These are phyloP conservation scores for Metarhizium sp. DNA, from an alignment of 2,329 filamentous ascomycete species.

Conservation along the genomic window DNA sequence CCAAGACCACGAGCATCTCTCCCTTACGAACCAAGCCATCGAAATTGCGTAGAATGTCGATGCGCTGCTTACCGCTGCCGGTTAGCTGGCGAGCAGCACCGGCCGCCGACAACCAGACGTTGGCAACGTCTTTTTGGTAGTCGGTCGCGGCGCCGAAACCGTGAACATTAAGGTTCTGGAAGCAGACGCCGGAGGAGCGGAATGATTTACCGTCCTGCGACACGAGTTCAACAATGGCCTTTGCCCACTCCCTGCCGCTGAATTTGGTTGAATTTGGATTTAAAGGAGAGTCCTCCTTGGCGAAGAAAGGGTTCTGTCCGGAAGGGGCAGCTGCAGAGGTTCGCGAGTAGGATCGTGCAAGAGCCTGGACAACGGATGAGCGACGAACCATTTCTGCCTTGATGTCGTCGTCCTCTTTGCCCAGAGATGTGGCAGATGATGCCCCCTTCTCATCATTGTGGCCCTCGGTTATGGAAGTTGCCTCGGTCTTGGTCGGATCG, in stretches of 20 bases:
- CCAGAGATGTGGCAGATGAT: conserved; percentile 18
- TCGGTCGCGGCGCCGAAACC: conserved; percentile 60
- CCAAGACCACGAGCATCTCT: conserved; percentile 68
- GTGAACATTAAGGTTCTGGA: conserved; percentile 58
- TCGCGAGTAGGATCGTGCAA: conserved; percentile 45
- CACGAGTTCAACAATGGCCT: conserved; percentile 44
- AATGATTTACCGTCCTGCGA: conserved; percentile 43
- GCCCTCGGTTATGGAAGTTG: conserved; percentile 27
- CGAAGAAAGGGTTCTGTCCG: conserved; percentile 39
- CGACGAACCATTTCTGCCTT: conserved; percentile 38
- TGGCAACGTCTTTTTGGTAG: conserved; percentile 59
- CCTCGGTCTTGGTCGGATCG: conserved; percentile 23
- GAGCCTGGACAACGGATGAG: conserved; percentile 42
- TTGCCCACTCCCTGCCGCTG: conserved; percentile 49
- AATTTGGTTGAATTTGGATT: conserved; percentile 46
- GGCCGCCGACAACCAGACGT: conserved; percentile 45
- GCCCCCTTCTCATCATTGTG: conserved; percentile 18
- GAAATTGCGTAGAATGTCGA: conserved; percentile 59
- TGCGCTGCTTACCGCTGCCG: conserved; percentile 41
- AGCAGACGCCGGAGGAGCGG: conserved; percentile 55
- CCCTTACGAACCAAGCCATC: conserved; percentile 61
- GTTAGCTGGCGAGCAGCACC: conserved; percentile 40
- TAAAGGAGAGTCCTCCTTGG: conserved; percentile 37
- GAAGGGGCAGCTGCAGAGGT: conserved; percentile 26
- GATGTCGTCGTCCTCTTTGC: conserved; percentile 15